Percentiles rank a stretch among this genome's conserved stretches.
Evolutionary conservation across 306 rosid species (phyloP).

Genomic region (Medicago ruthenica): DNA sequence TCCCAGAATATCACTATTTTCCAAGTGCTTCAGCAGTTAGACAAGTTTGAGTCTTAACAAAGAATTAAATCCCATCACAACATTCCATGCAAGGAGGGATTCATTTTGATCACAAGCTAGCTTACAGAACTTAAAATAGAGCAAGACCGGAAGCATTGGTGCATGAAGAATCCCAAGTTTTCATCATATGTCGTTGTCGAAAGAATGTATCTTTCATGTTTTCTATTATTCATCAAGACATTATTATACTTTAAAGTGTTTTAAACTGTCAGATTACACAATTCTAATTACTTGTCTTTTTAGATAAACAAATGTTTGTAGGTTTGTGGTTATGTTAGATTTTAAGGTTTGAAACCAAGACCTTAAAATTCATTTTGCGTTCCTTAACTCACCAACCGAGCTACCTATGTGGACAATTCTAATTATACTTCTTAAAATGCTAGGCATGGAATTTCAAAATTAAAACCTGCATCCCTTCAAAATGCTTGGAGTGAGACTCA

Average conservation of each 20-base stretch:
- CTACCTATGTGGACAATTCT: neutral
- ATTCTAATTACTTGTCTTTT: constrained; percentile 11
- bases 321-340: neutral
- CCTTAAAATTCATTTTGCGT: neutral
- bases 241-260: constrained; percentile 38
- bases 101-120: constrained; percentile 37
- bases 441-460: constrained; percentile 8
- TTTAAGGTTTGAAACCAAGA: neutral
- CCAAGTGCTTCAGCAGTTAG: constrained; percentile 84
- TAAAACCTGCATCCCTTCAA: neutral
- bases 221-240: constrained; percentile 39
- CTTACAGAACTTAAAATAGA: constrained; percentile 31
- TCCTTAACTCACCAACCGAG: neutral
- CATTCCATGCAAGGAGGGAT: constrained; percentile 38
- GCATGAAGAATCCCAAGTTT: constrained; percentile 31
- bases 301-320: neutral
- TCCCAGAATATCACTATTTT: constrained; percentile 71
- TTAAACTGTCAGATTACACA: constrained; percentile 36
- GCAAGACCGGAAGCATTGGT: constrained; percentile 34
- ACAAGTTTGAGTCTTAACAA: constrained; percentile 69
- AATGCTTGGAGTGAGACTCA: neutral
- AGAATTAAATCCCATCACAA: constrained; percentile 32
- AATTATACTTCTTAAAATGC: constrained; percentile 7
- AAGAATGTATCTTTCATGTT: constrained; percentile 39
- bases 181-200: constrained; percentile 25